Evolutionary conservation across 2,329 filamentous ascomycete species (phyloP).

Genomic region (Cladosporium oxysporum): DNA sequence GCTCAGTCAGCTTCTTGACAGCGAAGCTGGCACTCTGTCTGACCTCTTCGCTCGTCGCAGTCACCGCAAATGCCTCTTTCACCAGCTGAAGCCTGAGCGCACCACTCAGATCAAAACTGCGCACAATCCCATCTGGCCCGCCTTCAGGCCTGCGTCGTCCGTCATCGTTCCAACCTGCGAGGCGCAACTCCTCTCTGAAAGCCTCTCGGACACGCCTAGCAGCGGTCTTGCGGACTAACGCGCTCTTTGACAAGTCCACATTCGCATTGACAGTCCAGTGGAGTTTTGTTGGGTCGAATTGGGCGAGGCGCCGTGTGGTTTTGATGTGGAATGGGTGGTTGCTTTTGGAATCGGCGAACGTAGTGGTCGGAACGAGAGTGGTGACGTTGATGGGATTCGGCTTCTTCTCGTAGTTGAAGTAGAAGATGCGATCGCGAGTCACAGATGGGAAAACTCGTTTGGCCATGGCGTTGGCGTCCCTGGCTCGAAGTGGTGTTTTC

Average conservation of each 20-base stretch:
- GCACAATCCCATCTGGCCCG: neutral
- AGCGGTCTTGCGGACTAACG: constrained; percentile 50
- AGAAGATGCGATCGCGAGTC: constrained; percentile 22
- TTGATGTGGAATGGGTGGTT: constrained; percentile 39
- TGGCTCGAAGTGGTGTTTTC: neutral
- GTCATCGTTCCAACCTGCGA: constrained; percentile 46
- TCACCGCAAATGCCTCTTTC: constrained; percentile 26
- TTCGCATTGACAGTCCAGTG: constrained; percentile 50
- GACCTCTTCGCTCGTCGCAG: constrained; percentile 25
- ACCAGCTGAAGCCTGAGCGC: constrained; percentile 21
- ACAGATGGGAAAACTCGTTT: neutral
- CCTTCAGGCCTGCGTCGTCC: constrained; percentile 24
- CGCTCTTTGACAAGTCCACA: constrained; percentile 39
- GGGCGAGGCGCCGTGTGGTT: constrained; percentile 25
- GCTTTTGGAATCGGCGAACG: constrained; percentile 26
- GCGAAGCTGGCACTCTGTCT: constrained; percentile 19
- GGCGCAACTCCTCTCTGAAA: constrained; percentile 48
- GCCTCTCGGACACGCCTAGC: constrained; percentile 47
- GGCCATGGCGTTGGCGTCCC: neutral
- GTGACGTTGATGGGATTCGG: constrained; percentile 32
- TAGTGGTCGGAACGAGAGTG: constrained; percentile 29
- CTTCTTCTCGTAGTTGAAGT: constrained; percentile 25
- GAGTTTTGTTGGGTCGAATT: constrained; percentile 42
- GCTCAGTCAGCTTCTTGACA: constrained; percentile 16
- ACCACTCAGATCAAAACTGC: constrained; percentile 15